Base-by-base conservation (phyloP, 1,139 yeast species). In the Magnusiomyces clavatus region DNA sequence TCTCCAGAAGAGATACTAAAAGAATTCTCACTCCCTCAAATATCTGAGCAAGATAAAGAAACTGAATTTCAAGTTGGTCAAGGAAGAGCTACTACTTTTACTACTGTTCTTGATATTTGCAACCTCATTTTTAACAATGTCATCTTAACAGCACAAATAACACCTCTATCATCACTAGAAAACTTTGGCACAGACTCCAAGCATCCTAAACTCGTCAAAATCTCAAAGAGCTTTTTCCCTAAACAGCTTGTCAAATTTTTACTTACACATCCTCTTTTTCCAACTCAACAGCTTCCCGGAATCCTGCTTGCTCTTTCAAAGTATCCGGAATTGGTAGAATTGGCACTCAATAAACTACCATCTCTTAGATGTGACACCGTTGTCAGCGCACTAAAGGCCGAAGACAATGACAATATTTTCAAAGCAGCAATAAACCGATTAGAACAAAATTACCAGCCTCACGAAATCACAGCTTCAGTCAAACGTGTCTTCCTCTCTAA, bases 211-310 rank as follows among this genome's bases (percentile, higher is more conserved):
- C 29, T 39, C 24, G 51, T 38, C 37, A 43, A 43, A 13, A 16
- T 48, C 11, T 35, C 37, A 43, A 13, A 46, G 36, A 38, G 34
- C 42, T 67, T 70, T 53, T 60, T 78, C 38, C 84, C 92, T 46
- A 82, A 83, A 60, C 70, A 70, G 47, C 75, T 89, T 1, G 68
- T 87, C 52, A 78, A 85, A 5, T 90, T 87, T 64, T 73, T 89
- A 43, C 73, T 90, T 56, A 86, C 96, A 2, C 96, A 88, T 69
- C 96, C 97, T 24, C 70, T 87, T 37, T 88, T 84, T 67, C 96
- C 97, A 10, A 69, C 74, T 3, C 69, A 74, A 20, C 78, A 73
- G 59, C 73, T 86, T 6, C 70, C 70, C 1, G 83, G 81, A 1
- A 68, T 90, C 47, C 67, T 86, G 48, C 60, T 68, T 8, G 73